Conservation (phyloP, 2,329 filamentous ascomycete genomes). For the Sclerotinia sclerotiorum region DNA sequence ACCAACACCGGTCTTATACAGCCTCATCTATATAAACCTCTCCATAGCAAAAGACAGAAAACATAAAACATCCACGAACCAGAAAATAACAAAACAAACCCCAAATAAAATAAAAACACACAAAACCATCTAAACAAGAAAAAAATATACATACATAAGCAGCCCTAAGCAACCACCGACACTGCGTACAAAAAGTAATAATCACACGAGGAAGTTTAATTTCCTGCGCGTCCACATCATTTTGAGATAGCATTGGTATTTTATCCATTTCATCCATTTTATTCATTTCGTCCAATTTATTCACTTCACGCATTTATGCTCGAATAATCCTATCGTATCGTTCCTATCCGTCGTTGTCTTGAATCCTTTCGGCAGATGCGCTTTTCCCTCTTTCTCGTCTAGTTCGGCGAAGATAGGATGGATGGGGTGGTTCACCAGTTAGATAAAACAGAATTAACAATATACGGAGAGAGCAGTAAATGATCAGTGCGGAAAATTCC, state of each 20-base stretch:
- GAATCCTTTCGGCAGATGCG: too few relatives aligned
- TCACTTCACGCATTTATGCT: not conserved
- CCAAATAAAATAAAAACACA: not conserved
- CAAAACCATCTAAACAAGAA: not conserved
- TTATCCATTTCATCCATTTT: not conserved
- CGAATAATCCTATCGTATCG: not conserved
- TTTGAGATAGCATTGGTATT: too few relatives aligned
- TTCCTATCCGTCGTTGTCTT: too few relatives aligned
- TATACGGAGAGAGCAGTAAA: too few relatives aligned
- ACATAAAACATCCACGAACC: not conserved
- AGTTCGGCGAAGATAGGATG: too few relatives aligned
- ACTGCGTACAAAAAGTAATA: conserved; percentile 94
- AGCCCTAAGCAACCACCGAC: conserved; percentile 82
- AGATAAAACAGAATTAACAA: too few relatives aligned
- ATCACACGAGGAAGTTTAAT: conserved; percentile 62
- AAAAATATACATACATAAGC: conserved; percentile 65
- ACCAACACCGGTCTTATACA: not conserved
- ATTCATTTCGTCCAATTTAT: not conserved
- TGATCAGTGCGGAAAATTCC: too few relatives aligned
- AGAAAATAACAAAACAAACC: conserved; percentile 12
- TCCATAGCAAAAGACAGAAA: not conserved
- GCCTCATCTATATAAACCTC: not conserved
- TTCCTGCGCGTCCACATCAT: not conserved
- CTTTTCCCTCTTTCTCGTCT: too few relatives aligned
- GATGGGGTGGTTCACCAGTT: too few relatives aligned